Conservation (phyloP, 2,329 filamentous ascomycete genomes). For the Fusarium brevicatenulatum region DNA sequence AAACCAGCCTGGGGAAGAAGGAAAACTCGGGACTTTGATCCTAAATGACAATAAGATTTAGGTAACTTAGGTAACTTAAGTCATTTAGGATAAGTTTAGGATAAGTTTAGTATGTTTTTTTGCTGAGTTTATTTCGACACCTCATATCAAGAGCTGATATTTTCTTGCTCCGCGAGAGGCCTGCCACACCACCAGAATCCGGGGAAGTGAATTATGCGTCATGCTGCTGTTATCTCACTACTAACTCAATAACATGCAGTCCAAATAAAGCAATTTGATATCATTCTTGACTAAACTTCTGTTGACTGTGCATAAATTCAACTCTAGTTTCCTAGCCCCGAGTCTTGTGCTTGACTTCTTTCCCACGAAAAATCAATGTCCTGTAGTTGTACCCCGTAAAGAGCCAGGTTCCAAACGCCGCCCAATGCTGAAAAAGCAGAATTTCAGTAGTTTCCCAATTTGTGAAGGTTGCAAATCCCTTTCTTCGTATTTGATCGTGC, state of each 20-base stretch:
- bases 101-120: neutral
- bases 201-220: conserved; percentile 21
- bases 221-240: neutral
- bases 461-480: conserved; percentile 9
- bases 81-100: neutral
- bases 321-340: neutral
- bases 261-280: neutral
- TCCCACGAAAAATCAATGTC: conserved; percentile 9
- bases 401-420: conserved; percentile 34
- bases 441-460: conserved; percentile 32
- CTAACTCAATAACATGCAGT: neutral
- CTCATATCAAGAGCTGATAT: neutral
- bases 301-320: neutral
- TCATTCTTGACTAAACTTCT: conserved; percentile 14
- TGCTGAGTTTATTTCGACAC: neutral
- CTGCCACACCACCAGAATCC: conserved; percentile 19
- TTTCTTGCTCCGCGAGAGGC: neutral
- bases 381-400: neutral
- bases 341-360: neutral
- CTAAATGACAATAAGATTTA: neutral
- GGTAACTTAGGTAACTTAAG: neutral
- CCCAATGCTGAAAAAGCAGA: conserved; percentile 41
- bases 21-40: neutral
- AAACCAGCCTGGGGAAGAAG: neutral
- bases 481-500: neutral